Base-by-base conservation (phyloP, 1,284 basidiomycete species). In the Salmacisia buchloeana region DNA sequence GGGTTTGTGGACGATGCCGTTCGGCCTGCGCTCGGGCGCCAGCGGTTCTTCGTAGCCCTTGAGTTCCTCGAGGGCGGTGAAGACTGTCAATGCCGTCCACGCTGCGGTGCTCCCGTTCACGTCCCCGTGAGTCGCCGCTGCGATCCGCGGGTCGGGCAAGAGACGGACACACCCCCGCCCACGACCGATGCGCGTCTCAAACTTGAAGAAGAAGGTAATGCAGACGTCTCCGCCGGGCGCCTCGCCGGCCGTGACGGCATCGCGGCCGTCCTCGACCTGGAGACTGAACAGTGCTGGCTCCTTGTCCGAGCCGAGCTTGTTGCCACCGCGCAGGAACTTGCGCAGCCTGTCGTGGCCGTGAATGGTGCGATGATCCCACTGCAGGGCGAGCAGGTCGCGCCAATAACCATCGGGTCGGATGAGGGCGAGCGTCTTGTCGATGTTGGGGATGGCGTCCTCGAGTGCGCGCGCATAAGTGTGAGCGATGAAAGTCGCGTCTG, bases 1-100 rank as follows among this genome's bases (percentile, higher is more conserved):
- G 18, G 58, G 29, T 31, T 56, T 56, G 29, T 63, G 58, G 18
- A 58, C 58, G 56, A 59, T 43, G 45, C 62, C 62, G 39, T 43
- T 43, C 7, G 21, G 56, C 7, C 23, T n/a, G 6, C 58, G 29
- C 13, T 23, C n/a, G 10, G 33, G 35, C 4, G 33, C 52, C 12
- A 31, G 23, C 23, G 33, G 41, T 13, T n/a, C 9, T 23, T 63
- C 57, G 62, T 63, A 29, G n/a, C 57, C 56, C 10, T 58, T 58
- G 36, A 63, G 36, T 13, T 58, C 58, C 4, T 49, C 39, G 4
- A 63, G 33, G n/a, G 34, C 56, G 23, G 57, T 58, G 62, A 59
- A 63, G 34, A 59, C 4, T 15, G 39, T 43, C 18, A 43, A 15
- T 15, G 39, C 46, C 23, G n/a, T 52, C 46, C 46, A 52, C 3